Conservation (phyloP, 495 filamentous ascomycete genomes). For the Penicillium psychrofluorescens region DNA sequence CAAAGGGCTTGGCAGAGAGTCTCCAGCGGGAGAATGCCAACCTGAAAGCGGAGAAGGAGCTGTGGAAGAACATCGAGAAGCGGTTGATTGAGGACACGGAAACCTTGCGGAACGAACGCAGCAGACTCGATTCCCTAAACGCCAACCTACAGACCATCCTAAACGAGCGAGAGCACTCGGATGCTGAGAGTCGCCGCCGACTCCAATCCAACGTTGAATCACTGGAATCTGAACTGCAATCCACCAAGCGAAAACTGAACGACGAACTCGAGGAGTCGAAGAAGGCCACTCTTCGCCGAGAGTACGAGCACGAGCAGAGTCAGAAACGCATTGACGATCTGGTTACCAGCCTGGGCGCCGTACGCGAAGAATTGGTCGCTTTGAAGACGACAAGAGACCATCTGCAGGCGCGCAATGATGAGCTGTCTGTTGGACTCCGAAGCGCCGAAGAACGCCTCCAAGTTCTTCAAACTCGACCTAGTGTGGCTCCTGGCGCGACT, state of each 20-base stretch:
- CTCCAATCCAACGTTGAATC: conserved; percentile 69
- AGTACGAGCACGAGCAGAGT: conserved; percentile 78
- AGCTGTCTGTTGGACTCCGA: conserved; percentile 78
- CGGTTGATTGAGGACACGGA: conserved; percentile 82
- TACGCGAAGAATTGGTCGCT: conserved; percentile 75
- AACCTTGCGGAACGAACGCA: conserved; percentile 71
- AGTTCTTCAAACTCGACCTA: conserved; percentile 67
- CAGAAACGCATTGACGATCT: conserved; percentile 89
- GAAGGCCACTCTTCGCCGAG: conserved; percentile 70
- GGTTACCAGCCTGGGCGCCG: conserved; percentile 63
- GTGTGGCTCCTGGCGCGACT: conserved; percentile 36
- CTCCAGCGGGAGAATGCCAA: conserved; percentile 87
- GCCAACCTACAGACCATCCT: conserved; percentile 74
- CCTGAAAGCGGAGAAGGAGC: conserved; percentile 82
- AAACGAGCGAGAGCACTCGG: conserved; percentile 82
- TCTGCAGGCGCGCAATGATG: conserved; percentile 77
- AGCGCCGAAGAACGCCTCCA: conserved; percentile 80
- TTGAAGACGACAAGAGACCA: conserved; percentile 82
- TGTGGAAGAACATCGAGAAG: conserved; percentile 88
- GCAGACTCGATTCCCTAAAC: conserved; percentile 70
- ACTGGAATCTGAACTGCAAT: conserved; percentile 68
- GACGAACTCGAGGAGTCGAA: conserved; percentile 78
- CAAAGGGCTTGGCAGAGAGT: conserved; percentile 71
- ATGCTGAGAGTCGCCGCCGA: conserved; percentile 71
- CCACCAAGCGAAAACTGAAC: conserved; percentile 74